Conservation (phyloP, 2,329 filamentous ascomycete species). For the Cercospora janseana region DNA sequence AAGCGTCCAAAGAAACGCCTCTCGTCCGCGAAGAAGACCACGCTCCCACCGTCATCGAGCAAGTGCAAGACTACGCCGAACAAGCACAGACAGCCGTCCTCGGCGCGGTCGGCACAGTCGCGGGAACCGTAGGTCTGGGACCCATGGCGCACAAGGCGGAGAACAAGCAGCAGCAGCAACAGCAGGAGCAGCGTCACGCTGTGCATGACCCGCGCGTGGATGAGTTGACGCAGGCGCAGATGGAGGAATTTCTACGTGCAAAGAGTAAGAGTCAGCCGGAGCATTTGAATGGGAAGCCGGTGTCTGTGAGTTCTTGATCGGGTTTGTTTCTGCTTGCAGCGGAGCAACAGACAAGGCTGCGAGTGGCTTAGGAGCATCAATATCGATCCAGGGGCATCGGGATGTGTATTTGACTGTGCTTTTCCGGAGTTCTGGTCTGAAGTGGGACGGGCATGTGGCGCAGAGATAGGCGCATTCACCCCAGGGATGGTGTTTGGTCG, state of each 20-base stretch:
- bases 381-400: too few relatives aligned
- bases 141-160: constrained; percentile 32
- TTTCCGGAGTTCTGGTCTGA: too few relatives aligned
- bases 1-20: constrained; percentile 50
- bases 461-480: too few relatives aligned
- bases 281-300: constrained; percentile 6
- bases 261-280: constrained; percentile 27
- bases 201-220: constrained; percentile 37
- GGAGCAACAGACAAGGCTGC: too few relatives aligned
- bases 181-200: too few relatives aligned
- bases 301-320: neutral
- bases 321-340: neutral
- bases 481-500: too few relatives aligned
- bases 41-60: constrained; percentile 42
- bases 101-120: constrained; percentile 33
- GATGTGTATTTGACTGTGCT: too few relatives aligned
- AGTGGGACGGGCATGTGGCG: too few relatives aligned
- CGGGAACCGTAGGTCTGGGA: constrained; percentile 36
- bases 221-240: constrained; percentile 31
- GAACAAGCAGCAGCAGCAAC: constrained; percentile 16
- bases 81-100: constrained; percentile 29
- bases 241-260: constrained; percentile 41
- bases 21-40: constrained; percentile 33
- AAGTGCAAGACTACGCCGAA: constrained; percentile 44
- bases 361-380: too few relatives aligned